Evolutionary conservation across 192 early-diverging fungal species (phyloP).

Genomic region (Thamnidium elegans): DNA sequence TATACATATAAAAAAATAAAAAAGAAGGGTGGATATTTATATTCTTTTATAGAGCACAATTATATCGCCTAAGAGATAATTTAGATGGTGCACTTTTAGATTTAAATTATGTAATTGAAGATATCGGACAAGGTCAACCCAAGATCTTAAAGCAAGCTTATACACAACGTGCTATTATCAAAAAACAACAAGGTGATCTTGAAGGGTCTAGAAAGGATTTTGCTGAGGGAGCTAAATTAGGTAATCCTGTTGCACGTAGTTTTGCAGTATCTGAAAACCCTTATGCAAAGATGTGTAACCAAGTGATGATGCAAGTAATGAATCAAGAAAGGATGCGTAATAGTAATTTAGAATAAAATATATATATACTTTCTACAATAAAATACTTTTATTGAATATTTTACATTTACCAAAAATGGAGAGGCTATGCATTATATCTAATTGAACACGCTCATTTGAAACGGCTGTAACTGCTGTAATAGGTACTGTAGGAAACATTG

Average conservation of each 20-base stretch:
- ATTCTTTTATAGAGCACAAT: conserved; percentile 37
- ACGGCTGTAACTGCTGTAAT: conserved; percentile 1
- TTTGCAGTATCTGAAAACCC: conserved; percentile 50
- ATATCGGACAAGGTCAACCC: conserved; percentile 36
- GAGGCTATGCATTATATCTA: not conserved
- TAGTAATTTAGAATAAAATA: not conserved
- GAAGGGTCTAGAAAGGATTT: conserved; percentile 47
- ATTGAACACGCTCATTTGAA: not conserved
- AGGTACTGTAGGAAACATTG: not conserved
- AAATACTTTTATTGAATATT: conserved; percentile 5
- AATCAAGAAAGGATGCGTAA: conserved; percentile 16
- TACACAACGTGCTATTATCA: conserved; percentile 49
- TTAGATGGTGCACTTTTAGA: conserved; percentile 38
- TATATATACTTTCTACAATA: not conserved
- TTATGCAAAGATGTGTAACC: conserved; percentile 40
- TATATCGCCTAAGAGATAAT: conserved; percentile 44
- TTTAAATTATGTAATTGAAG: conserved; percentile 42
- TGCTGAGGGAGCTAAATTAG: conserved; percentile 42
- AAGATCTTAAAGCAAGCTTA: conserved; percentile 49
- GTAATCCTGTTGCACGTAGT: conserved; percentile 47
- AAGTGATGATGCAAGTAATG: conserved; percentile 38
- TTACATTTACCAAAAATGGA: not conserved
- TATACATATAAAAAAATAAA: not conserved
- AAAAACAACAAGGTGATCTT: conserved; percentile 40
- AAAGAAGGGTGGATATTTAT: too few species aligned